Evolutionary conservation across 2,329 filamentous ascomycete genomes (phyloP), one percentile per base, ranked within the genome.

Genomic region (Paraphoma chrysanthemicola): DNA sequence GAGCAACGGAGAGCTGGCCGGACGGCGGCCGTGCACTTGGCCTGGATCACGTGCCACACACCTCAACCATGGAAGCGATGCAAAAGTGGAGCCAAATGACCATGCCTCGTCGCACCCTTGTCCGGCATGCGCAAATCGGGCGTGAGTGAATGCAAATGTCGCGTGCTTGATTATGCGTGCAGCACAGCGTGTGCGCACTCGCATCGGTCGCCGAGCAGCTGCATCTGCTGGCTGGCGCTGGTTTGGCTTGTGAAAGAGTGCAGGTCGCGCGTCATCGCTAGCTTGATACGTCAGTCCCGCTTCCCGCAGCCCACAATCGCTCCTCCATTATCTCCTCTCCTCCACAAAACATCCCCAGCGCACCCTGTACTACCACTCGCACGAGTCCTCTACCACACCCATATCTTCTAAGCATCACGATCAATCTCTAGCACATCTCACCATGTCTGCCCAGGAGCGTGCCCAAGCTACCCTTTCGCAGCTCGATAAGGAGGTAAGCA

Each of bases 401-500:
- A 11, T 36, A 53, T 39, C 44, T 41, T 36, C 48, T 39, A 48
- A 54, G 45, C 39, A 39, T 12, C 38, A n/a, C 51, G 44, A 41
- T 31, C 59, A 47, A 48, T 50, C 51, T 44, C 31, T 54, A 47
- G 36, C 53, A 51, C 45, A 48, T 62, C 64, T 64, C 69, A 86
- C 72, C 69, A 92, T 92, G 89, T 89, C 88, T 78, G 84, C 88
- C 69, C 90, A 92, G 80, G 90, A 92, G 72, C 88, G 88, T 79
- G 86, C 89, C 66, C 89, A 92, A 79, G 84, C 90, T 72, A 89
- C 92, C 74, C 84, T 95, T 75, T 85, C 86, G 70, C 85, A 89
- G 81, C 88, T 96, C 80, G 92, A 96, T 81, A 89, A 88, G 75
- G 90, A 93, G 88, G 91, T 93, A 80, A 66, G 86, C 81, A 53